Evolutionary conservation across 306 rosid genomes (phyloP).

Genomic region (Glycine latifolia): DNA sequence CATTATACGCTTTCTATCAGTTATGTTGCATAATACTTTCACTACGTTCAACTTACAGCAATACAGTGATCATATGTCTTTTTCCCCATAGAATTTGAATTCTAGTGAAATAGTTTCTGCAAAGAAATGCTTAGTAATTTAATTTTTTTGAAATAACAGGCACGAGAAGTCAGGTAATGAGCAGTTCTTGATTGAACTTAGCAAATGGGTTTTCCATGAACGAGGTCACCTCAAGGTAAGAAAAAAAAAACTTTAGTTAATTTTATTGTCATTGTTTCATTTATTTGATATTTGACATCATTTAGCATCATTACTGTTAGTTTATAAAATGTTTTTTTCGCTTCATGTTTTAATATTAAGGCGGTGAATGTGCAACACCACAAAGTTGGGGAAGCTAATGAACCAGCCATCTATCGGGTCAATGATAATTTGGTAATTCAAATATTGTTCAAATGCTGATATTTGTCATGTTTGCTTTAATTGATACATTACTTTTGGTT

Average conservation of each 20-base stretch:
- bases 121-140: background rate
- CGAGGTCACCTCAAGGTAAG: constrained; percentile 97
- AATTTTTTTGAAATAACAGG: constrained; percentile 57
- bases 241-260: background rate
- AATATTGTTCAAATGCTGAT: constrained; percentile 25
- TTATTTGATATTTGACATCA: background rate
- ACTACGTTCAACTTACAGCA: background rate
- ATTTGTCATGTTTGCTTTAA: background rate
- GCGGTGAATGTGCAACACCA: constrained; percentile 86
- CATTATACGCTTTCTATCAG: constrained; percentile 25
- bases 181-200: constrained; percentile 81
- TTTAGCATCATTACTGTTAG: constrained; percentile 22
- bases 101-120: background rate
- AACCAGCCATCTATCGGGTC: constrained; percentile 89
- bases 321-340: constrained; percentile 15
- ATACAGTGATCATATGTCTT: background rate
- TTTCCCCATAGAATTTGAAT: background rate
- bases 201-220: constrained; percentile 98
- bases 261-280: constrained; percentile 34
- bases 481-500: constrained; percentile 27
- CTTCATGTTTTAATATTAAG: constrained; percentile 50
- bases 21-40: background rate
- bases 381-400: constrained; percentile 79
- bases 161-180: constrained; percentile 89
- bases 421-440: constrained; percentile 88